A percentile compares a stretch with the other conserved stretches of the same genome.
Evolutionary conservation across 2,329 filamentous ascomycete genomes (phyloP).

Genomic region (Phaeosphaeria sp.): DNA sequence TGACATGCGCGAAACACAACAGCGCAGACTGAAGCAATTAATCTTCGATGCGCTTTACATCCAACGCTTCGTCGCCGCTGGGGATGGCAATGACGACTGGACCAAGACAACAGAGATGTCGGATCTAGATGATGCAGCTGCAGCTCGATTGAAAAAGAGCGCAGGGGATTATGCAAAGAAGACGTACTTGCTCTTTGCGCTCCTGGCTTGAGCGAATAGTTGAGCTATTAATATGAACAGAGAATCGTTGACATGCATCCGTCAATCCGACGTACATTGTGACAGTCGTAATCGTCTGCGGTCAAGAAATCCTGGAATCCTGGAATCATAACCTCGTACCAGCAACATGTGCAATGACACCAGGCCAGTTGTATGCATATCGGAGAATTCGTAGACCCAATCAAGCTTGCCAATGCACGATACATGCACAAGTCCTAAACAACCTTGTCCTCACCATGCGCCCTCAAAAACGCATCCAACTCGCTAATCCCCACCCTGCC

Average conservation of each 20-base stretch:
- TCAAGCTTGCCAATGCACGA: not conserved
- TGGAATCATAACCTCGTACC: not conserved
- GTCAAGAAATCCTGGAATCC: not conserved
- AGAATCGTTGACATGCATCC: not conserved
- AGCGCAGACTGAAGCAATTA: slow-evolving; percentile 45
- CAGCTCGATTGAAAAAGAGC: slow-evolving; percentile 65
- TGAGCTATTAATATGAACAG: not conserved
- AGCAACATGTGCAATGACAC: not conserved
- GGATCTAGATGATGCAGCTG: slow-evolving; percentile 56
- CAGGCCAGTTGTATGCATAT: not conserved
- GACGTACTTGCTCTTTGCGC: slow-evolving; percentile 80
- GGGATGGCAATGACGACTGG: slow-evolving; percentile 8
- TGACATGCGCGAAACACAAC: slow-evolving; percentile 17
- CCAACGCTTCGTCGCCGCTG: slow-evolving; percentile 34
- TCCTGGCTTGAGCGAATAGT: slow-evolving; percentile 56
- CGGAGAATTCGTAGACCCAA: not conserved
- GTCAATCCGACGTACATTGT: not conserved
- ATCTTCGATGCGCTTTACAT: slow-evolving; percentile 55
- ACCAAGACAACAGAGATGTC: slow-evolving; percentile 50
- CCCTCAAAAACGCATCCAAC: slow-evolving; percentile 10
- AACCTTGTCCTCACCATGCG: not conserved
- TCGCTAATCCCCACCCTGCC: slow-evolving; percentile 4
- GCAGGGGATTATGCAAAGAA: slow-evolving; percentile 83
- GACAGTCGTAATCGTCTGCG: not conserved
- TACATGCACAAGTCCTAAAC: not conserved